Percentiles rank a stretch among this genome's conserved stretches.
Conservation (phyloP, 1,284 basidiomycete species). For the Papiliotrema nemorosa region DNA sequence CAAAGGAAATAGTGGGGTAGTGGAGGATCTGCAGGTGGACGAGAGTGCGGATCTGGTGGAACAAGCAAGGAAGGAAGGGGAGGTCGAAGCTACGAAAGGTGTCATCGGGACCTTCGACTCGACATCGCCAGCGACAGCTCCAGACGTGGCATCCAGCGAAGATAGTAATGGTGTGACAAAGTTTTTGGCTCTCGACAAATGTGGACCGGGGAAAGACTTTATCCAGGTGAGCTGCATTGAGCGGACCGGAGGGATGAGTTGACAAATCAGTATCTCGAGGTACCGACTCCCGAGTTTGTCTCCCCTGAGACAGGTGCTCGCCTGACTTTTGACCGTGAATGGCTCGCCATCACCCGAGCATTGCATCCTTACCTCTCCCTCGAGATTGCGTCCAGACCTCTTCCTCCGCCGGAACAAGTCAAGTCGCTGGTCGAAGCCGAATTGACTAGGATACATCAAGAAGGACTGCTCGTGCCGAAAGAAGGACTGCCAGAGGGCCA, state of each 20-base stretch:
- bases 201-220: conserved; percentile 73
- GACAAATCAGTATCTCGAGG: conserved; percentile 63
- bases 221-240: conserved; percentile 63
- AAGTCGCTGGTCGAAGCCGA: conserved; percentile 61
- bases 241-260: neutral
- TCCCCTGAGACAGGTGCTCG: conserved; percentile 40
- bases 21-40: conserved; percentile 13
- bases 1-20: neutral
- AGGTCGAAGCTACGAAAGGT: conserved; percentile 12
- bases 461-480: conserved; percentile 35
- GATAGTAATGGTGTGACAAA: conserved; percentile 63
- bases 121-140: neutral
- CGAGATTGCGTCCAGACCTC: conserved; percentile 54
- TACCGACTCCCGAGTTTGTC: conserved; percentile 48
- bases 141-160: neutral
- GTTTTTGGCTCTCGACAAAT: conserved; percentile 93
- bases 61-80: conserved; percentile 11
- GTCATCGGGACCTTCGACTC: conserved; percentile 15
- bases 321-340: conserved; percentile 75
- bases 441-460: conserved; percentile 60
- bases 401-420: conserved; percentile 61
- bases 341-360: conserved; percentile 88
- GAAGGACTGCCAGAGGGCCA: conserved; percentile 25
- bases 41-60: conserved; percentile 41
- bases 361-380: conserved; percentile 73